Evolutionary conservation across 148 eudicot genomes (phyloP).

Genomic region (Camellia sinensis): DNA sequence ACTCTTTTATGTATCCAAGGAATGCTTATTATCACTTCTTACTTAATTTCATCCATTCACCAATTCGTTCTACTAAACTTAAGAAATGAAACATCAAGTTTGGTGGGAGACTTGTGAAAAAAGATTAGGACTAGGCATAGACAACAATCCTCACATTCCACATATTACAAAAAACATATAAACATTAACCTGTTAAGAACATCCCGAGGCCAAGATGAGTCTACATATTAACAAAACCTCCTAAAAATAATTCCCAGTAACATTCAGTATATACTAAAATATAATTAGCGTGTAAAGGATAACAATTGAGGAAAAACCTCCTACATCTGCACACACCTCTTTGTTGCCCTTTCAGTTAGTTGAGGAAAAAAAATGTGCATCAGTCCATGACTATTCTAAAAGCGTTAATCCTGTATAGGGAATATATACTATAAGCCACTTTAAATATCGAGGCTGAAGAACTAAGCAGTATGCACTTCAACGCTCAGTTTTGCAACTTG

Average conservation of each 20-base stretch:
- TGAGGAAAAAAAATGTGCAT: neutral
- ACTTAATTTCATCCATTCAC: no score
- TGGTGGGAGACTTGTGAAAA: no score
- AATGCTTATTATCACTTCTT: no score
- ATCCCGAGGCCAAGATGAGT: no score
- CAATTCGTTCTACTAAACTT: no score
- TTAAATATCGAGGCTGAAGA: neutral
- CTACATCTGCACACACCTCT: neutral
- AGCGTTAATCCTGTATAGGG: neutral
- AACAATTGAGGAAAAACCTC: neutral
- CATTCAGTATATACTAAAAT: neutral
- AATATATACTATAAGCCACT: neutral
- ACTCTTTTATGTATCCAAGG: no score
- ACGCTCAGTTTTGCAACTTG: constrained; percentile 21
- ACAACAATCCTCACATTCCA: no score
- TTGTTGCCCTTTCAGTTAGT: neutral
- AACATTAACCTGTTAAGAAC: no score
- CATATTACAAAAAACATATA: no score
- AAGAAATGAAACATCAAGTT: no score
- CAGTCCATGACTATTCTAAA: neutral
- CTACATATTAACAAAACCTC: neutral
- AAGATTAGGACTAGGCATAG: no score
- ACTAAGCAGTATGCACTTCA: neutral
- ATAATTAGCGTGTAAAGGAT: neutral
- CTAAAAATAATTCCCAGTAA: neutral